Percentiles rank a stretch among this genome's conserved stretches.
These are phyloP conservation scores for Aspergillus chevalieri DNA, from an alignment of 2,329 filamentous ascomycete genomes.

Conservation along the genomic window DNA sequence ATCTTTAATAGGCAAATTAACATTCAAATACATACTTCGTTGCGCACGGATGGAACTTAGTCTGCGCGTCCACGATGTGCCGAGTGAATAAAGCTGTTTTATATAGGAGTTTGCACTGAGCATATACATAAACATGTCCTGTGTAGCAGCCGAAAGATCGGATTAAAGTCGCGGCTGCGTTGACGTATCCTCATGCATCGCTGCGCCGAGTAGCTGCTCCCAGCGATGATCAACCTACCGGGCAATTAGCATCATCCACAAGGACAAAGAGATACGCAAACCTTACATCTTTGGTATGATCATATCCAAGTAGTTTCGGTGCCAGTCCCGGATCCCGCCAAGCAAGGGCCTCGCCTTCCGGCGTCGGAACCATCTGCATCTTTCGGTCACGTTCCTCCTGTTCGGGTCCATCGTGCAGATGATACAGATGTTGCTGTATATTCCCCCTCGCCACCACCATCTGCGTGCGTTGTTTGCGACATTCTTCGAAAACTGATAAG, in stretches of 20 bases:
- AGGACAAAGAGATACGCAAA: neutral
- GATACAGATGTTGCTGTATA: slow-evolving; percentile 57
- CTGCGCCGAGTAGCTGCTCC: neutral
- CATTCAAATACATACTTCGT: neutral
- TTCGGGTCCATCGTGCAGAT: slow-evolving; percentile 53
- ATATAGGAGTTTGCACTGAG: too few species aligned
- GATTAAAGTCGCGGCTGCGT: too few species aligned
- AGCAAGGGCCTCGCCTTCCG: slow-evolving; percentile 36
- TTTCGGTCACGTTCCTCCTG: slow-evolving; percentile 50
- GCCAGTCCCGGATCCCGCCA: slow-evolving; percentile 39
- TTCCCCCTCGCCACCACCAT: slow-evolving; percentile 56
- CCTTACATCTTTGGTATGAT: slow-evolving; percentile 19
- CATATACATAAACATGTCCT: too few species aligned
- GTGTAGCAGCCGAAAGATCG: too few species aligned
- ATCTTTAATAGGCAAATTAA: neutral
- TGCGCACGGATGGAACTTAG: too few species aligned
- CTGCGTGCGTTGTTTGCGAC: slow-evolving; percentile 53
- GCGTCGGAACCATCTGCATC: slow-evolving; percentile 34
- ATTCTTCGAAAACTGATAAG: slow-evolving; percentile 48
- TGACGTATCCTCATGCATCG: too few species aligned
- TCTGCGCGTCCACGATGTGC: too few species aligned
- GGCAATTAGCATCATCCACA: neutral
- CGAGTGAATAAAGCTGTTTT: too few species aligned
- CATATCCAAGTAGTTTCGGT: slow-evolving; percentile 37
- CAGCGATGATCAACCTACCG: neutral